Evolutionary conservation across 371 early-diverging fungal genomes (phyloP), one percentile per base, ranked within the genome.

Genomic region (Actinomucor elegans): DNA sequence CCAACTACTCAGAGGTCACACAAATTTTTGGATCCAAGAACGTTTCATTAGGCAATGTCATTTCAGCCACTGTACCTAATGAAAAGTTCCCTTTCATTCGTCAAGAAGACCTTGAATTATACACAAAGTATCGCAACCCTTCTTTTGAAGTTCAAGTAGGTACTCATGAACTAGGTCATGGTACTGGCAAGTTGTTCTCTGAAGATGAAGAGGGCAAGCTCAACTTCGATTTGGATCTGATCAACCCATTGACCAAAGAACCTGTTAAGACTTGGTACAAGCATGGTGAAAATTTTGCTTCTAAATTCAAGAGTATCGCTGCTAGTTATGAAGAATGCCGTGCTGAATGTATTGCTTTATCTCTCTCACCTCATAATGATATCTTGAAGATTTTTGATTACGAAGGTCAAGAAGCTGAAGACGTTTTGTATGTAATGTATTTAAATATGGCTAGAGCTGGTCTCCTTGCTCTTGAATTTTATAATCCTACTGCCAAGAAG

Each of bases 381-480:
- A 70, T 75, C n/a, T 45, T 74, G 17, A 65, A 69, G 21, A 80
- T 84, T 44, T 86, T 86, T 52, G 74, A 77, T 11, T 74, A 72
- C 55, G 52, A 67, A 28, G 79, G 66, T 6, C 66, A 71, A 37
- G 63, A 74, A 32, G 75, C 73, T 15, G 75, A 77, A 11, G 81
- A 86, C 57, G 67, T 83, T 1, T 47, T 82, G 27, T 80, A 75
- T 46, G 57, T 73, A 21, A 71, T 69, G 64, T 86, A 76, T 43
- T 57, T 86, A 42, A 67, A 70, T 38, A 86, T 86, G 86, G 83
- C 79, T 12, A 61, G 83, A 40, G 82, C 83, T 24, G 84, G 85
- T 48, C 61, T 85, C 29, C 38, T 65, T 28, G 76, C 74, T 15
- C 66, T 83, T 21, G 79, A 83, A 45, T 81, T 72, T 47, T 84